These are phyloP conservation scores for Oryza rufipogon DNA, from an alignment of 176 grass and related monocot genomes.

Conservation along the genomic window DNA sequence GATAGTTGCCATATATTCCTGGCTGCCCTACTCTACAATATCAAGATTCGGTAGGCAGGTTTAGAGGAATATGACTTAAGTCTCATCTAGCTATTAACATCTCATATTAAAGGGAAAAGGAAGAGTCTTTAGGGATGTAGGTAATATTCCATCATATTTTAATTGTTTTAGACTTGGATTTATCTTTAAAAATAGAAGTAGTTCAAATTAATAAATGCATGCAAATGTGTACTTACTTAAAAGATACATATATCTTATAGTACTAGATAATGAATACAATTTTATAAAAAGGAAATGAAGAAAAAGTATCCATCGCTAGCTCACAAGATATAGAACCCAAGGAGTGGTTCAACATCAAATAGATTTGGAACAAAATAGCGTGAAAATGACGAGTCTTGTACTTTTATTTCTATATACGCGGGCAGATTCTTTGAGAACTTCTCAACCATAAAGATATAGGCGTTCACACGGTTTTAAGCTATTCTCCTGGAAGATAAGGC, in stretches of 20 bases:
- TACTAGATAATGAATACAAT: not conserved
- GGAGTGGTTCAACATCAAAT: not conserved
- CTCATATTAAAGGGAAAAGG: not conserved
- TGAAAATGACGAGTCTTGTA: not conserved
- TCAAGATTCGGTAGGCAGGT: not conserved
- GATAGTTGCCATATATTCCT: slow-evolving; percentile 2
- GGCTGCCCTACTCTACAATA: not conserved
- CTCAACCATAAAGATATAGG: not conserved
- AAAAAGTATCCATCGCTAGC: no score
- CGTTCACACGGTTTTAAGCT: not conserved
- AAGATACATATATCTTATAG: not conserved
- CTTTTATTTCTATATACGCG: not conserved
- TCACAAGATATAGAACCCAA: not conserved
- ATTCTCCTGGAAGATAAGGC: not conserved
- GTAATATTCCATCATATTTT: not conserved
- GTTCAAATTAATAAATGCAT: not conserved
- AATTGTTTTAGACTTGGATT: not conserved
- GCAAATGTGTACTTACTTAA: not conserved
- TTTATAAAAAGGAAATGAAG: not conserved
- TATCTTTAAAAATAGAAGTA: not conserved
- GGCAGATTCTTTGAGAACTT: not conserved
- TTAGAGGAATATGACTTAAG: not conserved
- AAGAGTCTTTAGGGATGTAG: not conserved
- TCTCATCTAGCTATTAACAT: not conserved
- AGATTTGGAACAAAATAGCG: not conserved